A percentile compares a stretch with the other conserved stretches of the same genome.
Evolutionary conservation across 768 basidiomycete genomes (phyloP).

Genomic region (Chiua virens): DNA sequence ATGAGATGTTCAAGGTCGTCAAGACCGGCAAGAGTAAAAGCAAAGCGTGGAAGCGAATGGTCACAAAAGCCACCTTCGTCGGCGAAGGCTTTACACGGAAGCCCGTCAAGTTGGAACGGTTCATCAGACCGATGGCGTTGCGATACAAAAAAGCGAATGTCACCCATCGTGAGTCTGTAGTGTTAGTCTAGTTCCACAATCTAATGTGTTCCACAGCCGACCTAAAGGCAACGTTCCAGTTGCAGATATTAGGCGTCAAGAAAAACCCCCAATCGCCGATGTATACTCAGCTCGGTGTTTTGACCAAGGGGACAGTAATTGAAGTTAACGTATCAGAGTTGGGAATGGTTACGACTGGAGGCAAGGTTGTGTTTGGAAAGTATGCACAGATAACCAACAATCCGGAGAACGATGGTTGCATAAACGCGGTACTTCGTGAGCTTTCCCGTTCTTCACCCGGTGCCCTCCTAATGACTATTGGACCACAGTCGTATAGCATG

Average conservation of each 20-base stretch:
- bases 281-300: conserved; percentile 94
- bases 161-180: conserved; percentile 80
- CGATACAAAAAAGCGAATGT: conserved; percentile 99
- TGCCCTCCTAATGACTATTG: conserved; percentile 3
- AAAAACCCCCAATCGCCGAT: conserved; percentile 99
- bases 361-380: conserved; percentile 92
- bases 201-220: conserved; percentile 60
- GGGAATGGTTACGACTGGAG: conserved; percentile 95
- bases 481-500: conserved; percentile 27
- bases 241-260: conserved; percentile 97
- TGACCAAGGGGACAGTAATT: conserved; percentile 97
- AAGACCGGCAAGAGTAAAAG: conserved; percentile 95
- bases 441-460: conserved; percentile 12
- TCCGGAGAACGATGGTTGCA: conserved; percentile 95
- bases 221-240: conserved; percentile 97
- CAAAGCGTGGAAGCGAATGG: conserved; percentile 99
- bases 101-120: conserved; percentile 98
- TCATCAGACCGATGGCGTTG: conserved; percentile 95
- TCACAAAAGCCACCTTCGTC: conserved; percentile 98
- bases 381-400: conserved; percentile 95
- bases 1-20: conserved; percentile 99
- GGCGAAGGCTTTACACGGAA: conserved; percentile 98
- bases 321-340: conserved; percentile 99
- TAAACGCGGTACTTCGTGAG: conserved; percentile 91
- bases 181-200: not conserved